A percentile compares a stretch with the other conserved stretches of the same genome.
phyloP scores from a whole-genome alignment of 2,329 filamentous ascomycete genomes.

The Penicillium sp. region DNA sequence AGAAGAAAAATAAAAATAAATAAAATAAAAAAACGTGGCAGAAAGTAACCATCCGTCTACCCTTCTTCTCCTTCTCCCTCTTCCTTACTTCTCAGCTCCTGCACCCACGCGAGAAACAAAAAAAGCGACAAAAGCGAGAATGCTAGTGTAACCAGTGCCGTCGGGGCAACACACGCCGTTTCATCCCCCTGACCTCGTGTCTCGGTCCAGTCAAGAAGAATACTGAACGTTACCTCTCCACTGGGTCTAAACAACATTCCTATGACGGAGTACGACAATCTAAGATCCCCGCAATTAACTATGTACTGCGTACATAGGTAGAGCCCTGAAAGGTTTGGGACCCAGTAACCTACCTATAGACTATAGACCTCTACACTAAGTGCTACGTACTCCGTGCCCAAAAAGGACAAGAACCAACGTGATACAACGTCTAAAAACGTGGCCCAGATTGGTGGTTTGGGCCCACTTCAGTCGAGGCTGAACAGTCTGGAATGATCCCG shows the following conservation, averaged over 20 bases:
- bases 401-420: background rate
- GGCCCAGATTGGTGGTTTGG: constrained; percentile 13
- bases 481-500: constrained; percentile 14
- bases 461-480: constrained; percentile 14
- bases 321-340: background rate
- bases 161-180: constrained; percentile 12
- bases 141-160: constrained; percentile 20
- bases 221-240: constrained; percentile 9
- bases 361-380: background rate
- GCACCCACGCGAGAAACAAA: constrained; percentile 7
- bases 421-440: constrained; percentile 12
- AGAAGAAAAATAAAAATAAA: background rate
- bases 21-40: constrained; percentile 7
- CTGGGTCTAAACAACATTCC: constrained; percentile 6
- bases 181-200: constrained; percentile 20
- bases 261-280: constrained; percentile 1
- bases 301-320: no score
- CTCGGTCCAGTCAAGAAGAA: constrained; percentile 18
- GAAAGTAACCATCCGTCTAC: background rate
- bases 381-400: background rate
- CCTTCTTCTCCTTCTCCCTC: background rate
- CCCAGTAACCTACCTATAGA: background rate
- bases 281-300: no score
- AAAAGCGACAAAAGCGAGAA: background rate
- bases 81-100: constrained; percentile 4